Evolutionary conservation across 352 stramenopile genomes (phyloP), one percentile per base, ranked within the genome.

Genomic region (Pythium plurisporium): DNA sequence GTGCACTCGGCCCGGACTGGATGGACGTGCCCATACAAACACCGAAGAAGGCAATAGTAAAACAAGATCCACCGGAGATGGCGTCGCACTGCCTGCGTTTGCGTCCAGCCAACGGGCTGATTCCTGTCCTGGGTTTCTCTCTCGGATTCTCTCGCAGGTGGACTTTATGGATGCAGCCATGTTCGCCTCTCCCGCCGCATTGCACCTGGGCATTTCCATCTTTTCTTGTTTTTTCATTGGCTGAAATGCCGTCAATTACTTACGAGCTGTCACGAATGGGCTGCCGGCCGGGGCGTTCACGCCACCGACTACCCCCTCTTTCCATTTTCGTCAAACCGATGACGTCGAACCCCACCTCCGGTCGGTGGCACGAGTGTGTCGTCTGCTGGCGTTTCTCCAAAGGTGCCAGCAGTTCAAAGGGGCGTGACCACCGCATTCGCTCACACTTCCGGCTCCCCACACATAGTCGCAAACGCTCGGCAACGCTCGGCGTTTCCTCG

Each of bases 251-350:
- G 19, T 31, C 25, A 49, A 49, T 61, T 55, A 67, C 59, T 53
- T 45, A 61, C 45, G 33, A 5, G 29, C 11, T 46, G 31, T 45
- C 34, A 52, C 59, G 20, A 17, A n/a, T 22, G n/a, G 5, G 11
- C 8, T n/a, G n/a, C n/a, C n/a, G 5, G 12, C 15, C 38, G 5
- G n/a, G 7, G 22, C 42, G 12, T 59, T 65, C 25, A 9, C 31
- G 40, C 40, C 60, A 67, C 60, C 53, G 34, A 59, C 33, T 37
- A 22, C 12, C 17, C 29, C 19, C 54, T 55, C 47, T 65, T 60
- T 59, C 58, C 34, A 65, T 50, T 65, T 65, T 55, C 57, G 42
- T 41, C 41, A 59, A 47, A 59, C 29, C 29, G 42, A 34, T 48
- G 7, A 29, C 14, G 26, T 34, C 12, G 42, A n/a, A n/a, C 11